phyloP scores from a whole-genome alignment of 148 eudicot species.

The Heliosperma pusillum region DNA sequence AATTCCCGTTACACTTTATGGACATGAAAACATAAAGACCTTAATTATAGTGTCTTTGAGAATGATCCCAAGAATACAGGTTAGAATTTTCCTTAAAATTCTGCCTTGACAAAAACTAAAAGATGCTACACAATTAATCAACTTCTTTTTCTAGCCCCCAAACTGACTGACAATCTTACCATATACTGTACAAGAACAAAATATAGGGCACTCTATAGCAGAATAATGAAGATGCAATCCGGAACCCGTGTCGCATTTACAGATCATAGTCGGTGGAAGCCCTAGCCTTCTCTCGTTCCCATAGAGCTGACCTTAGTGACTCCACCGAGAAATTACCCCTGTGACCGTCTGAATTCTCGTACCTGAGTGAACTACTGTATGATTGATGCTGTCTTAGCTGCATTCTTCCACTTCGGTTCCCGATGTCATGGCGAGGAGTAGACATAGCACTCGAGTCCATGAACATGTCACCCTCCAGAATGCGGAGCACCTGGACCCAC shows the following conservation, averaged over 20 bases:
- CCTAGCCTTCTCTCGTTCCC: conserved; percentile 41
- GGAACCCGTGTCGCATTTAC: background rate
- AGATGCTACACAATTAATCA: conserved; percentile 16
- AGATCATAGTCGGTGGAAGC: conserved; percentile 22
- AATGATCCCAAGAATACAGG: background rate
- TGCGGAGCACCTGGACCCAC: conserved; percentile 55
- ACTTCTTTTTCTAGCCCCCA: conserved; percentile 11
- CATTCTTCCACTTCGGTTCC: conserved; percentile 61
- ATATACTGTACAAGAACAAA: conserved; percentile 28
- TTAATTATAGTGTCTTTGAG: too few species aligned
- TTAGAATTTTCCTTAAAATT: background rate
- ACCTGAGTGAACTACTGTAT: conserved; percentile 22
- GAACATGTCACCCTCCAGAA: conserved; percentile 70
- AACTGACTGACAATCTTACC: background rate
- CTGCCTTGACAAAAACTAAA: background rate
- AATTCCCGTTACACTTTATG: background rate
- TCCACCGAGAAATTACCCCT: conserved; percentile 42
- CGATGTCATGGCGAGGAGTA: conserved; percentile 47
- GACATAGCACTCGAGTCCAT: conserved; percentile 49
- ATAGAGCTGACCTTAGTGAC: conserved; percentile 32
- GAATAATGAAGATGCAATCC: conserved; percentile 9
- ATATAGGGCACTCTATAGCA: conserved; percentile 5
- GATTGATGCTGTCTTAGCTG: conserved; percentile 30
- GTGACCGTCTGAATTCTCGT: conserved; percentile 34
- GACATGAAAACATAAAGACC: too few species aligned